Evolutionary conservation across 805 yeast genomes (phyloP).

Genomic region (Sugiyamaella qingdaonensis): DNA sequence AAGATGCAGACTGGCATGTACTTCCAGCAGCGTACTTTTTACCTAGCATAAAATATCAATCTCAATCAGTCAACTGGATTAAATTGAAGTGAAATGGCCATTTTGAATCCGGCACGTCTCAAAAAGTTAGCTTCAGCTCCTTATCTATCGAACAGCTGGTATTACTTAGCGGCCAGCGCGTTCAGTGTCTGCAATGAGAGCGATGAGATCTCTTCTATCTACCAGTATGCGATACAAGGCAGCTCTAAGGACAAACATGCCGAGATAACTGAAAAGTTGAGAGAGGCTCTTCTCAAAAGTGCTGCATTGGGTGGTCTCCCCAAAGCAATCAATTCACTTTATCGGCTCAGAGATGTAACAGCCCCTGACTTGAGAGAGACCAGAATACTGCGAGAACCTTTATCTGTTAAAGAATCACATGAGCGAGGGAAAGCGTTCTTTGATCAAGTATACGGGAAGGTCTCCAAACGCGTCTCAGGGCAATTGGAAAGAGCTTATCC

Average conservation of each 20-base stretch:
- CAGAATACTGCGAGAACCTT: slow-evolving; percentile 19
- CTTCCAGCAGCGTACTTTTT: too few relatives aligned
- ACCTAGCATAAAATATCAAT: too few relatives aligned
- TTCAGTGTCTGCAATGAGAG: slow-evolving; percentile 80
- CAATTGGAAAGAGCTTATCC: slow-evolving; percentile 78
- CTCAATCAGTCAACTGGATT: too few relatives aligned
- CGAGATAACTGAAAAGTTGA: slow-evolving; percentile 48
- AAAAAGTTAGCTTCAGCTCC: slow-evolving; percentile 52
- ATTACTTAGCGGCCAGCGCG: slow-evolving; percentile 72
- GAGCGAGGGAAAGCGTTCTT: slow-evolving; percentile 62
- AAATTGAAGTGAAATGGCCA: slow-evolving; percentile 6
- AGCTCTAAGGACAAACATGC: slow-evolving; percentile 18
- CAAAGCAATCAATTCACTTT: slow-evolving; percentile 74
- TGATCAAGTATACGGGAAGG: slow-evolving; percentile 71
- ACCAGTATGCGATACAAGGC: slow-evolving; percentile 55
- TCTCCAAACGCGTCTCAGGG: slow-evolving; percentile 58
- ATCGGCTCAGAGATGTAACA: slow-evolving; percentile 57
- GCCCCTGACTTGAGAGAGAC: slow-evolving; percentile 47
- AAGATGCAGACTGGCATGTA: too few relatives aligned
- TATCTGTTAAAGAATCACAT: slow-evolving; percentile 16
- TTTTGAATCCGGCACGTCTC: slow-evolving; percentile 55
- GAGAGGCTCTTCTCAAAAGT: slow-evolving; percentile 76
- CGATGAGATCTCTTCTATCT: slow-evolving; percentile 68
- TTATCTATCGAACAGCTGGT: slow-evolving; percentile 60
- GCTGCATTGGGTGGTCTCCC: slow-evolving; percentile 83